These are phyloP conservation scores for Plasmodium blacklocki DNA, from an alignment of 169 alveolate genomes.

Conservation along the genomic window DNA sequence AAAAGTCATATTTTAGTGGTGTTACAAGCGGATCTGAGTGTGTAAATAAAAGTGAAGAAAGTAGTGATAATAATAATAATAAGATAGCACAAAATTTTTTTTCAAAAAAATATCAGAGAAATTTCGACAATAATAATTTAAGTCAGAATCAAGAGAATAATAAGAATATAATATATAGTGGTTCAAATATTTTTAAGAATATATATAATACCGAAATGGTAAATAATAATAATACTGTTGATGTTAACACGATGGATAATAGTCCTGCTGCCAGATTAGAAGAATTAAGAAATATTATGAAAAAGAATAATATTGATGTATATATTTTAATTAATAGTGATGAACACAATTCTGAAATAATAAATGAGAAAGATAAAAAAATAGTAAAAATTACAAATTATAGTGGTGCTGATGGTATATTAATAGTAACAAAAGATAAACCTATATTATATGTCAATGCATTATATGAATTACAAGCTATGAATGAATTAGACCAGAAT, in stretches of 20 bases:
- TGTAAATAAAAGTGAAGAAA: background rate
- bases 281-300: conserved; percentile 34
- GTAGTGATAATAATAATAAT: background rate
- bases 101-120: background rate
- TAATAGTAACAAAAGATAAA: conserved; percentile 45
- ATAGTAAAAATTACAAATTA: conserved; percentile 38
- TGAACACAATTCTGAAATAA: conserved; percentile 75
- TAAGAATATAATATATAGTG: background rate
- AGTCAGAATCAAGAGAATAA: background rate
- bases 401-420: conserved; percentile 69
- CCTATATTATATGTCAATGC: conserved; percentile 48
- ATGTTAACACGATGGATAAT: background rate
- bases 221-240: background rate
- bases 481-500: conserved; percentile 42
- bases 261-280: conserved; percentile 4
- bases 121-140: background rate
- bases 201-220: background rate
- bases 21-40: background rate
- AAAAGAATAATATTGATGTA: conserved; percentile 53
- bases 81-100: background rate
- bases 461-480: conserved; percentile 74
- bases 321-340: conserved; percentile 70
- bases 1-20: background rate
- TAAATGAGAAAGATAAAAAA: conserved; percentile 69
- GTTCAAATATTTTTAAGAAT: background rate